These are phyloP conservation scores for Lepiota brunneoincarnata DNA, from an alignment of 768 basidiomycete species.

Conservation along the genomic window DNA sequence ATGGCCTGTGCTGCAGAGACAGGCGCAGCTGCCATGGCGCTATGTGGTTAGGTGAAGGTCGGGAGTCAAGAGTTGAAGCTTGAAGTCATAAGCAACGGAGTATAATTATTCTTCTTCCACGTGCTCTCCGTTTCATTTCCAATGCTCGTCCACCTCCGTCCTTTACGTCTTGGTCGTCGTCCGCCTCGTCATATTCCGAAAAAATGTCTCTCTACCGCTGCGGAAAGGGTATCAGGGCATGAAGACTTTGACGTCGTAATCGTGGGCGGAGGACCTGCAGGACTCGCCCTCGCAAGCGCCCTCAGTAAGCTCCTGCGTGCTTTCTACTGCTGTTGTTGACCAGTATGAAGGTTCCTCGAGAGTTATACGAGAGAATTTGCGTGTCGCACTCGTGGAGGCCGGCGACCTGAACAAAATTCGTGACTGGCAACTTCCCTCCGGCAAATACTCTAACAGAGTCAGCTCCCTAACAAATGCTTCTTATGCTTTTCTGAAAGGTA, in stretches of 20 bases:
- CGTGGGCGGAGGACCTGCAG: constrained; percentile 92
- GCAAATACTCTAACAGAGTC: constrained; percentile 76
- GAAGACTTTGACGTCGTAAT: constrained; percentile 85
- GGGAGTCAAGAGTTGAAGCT: too few relatives aligned
- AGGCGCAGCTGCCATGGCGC: constrained; percentile 45
- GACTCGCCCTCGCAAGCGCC: constrained; percentile 85
- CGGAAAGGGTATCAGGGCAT: neutral
- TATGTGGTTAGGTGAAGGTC: constrained; percentile 6
- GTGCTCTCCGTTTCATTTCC: neutral
- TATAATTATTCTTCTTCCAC: too few relatives aligned
- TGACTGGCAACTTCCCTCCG: constrained; percentile 58
- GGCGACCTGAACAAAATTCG: constrained; percentile 67
- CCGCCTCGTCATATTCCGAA: neutral
- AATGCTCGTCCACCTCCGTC: constrained; percentile 1
- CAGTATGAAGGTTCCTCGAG: constrained; percentile 48
- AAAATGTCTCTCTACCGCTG: neutral
- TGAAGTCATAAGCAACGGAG: too few relatives aligned
- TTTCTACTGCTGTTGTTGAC: constrained; percentile 4
- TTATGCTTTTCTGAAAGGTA: constrained; percentile 64
- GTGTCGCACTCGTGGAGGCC: constrained; percentile 79
- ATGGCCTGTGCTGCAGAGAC: constrained; percentile 84
- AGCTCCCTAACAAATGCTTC: constrained; percentile 83
- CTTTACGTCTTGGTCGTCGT: neutral
- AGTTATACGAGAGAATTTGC: constrained; percentile 46
- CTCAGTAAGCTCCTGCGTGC: constrained; percentile 51